These are phyloP conservation scores for Fusarium nisikadoi DNA, from an alignment of 2,329 filamentous ascomycete genomes.

Conservation along the genomic window DNA sequence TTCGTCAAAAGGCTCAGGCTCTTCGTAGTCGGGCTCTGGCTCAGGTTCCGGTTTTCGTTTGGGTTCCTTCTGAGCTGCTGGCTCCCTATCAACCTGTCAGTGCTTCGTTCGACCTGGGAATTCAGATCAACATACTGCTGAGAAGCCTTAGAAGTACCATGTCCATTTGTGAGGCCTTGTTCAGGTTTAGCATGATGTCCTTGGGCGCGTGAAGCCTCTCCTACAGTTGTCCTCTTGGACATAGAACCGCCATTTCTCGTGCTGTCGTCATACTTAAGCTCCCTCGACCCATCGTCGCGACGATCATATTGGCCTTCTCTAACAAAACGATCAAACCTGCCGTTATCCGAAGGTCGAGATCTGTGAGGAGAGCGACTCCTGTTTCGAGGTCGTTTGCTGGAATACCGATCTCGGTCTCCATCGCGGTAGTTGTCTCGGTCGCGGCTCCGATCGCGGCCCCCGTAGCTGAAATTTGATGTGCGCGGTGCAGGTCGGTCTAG, in stretches of 20 bases:
- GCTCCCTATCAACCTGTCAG: conserved; percentile 32
- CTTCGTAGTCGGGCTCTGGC: conserved; percentile 54
- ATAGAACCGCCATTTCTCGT: conserved; percentile 63
- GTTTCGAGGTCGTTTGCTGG: conserved; percentile 66
- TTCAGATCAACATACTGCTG: conserved; percentile 25
- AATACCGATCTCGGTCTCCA: conserved; percentile 57
- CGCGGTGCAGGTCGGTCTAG: conserved; percentile 62
- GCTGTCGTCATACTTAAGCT: conserved; percentile 55
- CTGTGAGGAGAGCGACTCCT: conserved; percentile 64
- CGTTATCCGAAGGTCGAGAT: conserved; percentile 51
- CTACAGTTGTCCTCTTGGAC: conserved; percentile 71
- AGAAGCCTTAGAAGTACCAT: conserved; percentile 26
- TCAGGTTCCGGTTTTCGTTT: conserved; percentile 44
- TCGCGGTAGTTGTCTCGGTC: conserved; percentile 53
- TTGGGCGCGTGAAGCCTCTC: conserved; percentile 66
- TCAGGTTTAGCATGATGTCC: conserved; percentile 75
- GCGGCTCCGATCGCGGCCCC: conserved; percentile 57
- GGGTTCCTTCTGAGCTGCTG: conserved; percentile 30
- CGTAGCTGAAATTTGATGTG: conserved; percentile 57
- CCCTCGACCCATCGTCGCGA: conserved; percentile 34
- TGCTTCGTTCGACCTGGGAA: not conserved
- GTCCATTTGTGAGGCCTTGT: conserved; percentile 57
- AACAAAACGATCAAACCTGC: conserved; percentile 49
- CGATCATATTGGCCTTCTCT: conserved; percentile 45
- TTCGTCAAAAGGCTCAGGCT: conserved; percentile 76